phyloP scores from a whole-genome alignment of 345 rosid genomes.

The Acer yangbiense region DNA sequence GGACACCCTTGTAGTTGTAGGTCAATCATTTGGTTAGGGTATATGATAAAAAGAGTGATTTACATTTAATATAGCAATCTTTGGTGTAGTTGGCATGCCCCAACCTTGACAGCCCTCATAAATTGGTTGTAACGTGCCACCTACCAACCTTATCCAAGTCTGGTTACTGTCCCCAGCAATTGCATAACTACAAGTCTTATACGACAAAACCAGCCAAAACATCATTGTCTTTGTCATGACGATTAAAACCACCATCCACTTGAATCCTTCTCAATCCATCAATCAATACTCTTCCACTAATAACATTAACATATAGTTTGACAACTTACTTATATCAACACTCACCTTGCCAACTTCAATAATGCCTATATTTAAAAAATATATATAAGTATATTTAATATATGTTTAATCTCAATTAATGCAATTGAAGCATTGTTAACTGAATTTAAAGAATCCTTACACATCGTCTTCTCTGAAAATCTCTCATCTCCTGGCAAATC shows the following conservation, averaged over 20 bases:
- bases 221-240: neutral
- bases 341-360: no score
- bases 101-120: neutral
- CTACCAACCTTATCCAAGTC: neutral
- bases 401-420: neutral
- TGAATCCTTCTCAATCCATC: neutral
- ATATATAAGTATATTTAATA: neutral
- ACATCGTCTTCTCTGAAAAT: neutral
- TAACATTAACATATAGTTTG: neutral
- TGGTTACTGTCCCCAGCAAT: no score
- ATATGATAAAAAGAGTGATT: no score
- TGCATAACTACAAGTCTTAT: no score
- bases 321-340: no score
- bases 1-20: no score
- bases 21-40: no score
- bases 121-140: neutral
- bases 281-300: neutral
- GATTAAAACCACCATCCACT: neutral
- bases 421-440: neutral
- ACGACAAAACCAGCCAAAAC: neutral
- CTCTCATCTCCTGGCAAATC: conserved; percentile 75
- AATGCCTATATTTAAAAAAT: no score
- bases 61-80: no score
- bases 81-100: no score
- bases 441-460: neutral